Evolutionary conservation across 129 eudicot species (phyloP).

Genomic region (Tagetes patula): DNA sequence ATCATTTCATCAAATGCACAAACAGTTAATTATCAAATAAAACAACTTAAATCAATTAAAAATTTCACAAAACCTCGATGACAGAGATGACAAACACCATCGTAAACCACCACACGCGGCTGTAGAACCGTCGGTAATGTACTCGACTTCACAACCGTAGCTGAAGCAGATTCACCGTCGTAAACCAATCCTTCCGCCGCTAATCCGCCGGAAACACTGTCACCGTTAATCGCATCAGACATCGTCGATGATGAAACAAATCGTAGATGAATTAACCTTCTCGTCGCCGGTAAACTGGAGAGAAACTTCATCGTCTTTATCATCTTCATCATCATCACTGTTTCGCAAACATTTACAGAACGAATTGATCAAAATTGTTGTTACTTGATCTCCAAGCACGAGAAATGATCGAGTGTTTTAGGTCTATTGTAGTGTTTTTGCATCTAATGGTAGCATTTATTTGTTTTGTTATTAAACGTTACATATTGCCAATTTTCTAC

Average conservation of each 20-base stretch:
- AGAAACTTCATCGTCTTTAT: neutral
- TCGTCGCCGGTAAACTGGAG: conserved; percentile 13
- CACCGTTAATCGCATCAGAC: conserved; percentile 21
- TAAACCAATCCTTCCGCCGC: conserved; percentile 42
- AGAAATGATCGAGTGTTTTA: conserved; percentile 21
- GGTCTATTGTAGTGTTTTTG: neutral
- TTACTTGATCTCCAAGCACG: conserved; percentile 37
- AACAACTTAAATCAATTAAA: neutral
- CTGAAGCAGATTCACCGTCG: conserved; percentile 22
- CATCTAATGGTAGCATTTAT: conserved; percentile 1
- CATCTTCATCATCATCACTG: neutral
- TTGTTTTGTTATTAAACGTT: conserved; percentile 1
- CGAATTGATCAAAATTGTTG: neutral
- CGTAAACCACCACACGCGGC: conserved; percentile 81
- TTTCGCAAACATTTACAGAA: conserved; percentile 2
- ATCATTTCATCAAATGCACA: neutral
- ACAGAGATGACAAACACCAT: conserved; percentile 95
- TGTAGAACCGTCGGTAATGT: conserved; percentile 50
- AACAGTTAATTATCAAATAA: neutral
- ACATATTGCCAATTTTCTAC: neutral
- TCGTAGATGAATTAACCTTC: conserved; percentile 7
- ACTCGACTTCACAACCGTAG: conserved; percentile 21
- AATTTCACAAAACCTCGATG: conserved; percentile 50
- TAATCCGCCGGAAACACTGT: conserved; percentile 20
- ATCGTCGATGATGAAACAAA: conserved; percentile 26